Evolutionary conservation across 169 alveolate genomes (phyloP).

Genomic region (Plasmodium vivax): DNA sequence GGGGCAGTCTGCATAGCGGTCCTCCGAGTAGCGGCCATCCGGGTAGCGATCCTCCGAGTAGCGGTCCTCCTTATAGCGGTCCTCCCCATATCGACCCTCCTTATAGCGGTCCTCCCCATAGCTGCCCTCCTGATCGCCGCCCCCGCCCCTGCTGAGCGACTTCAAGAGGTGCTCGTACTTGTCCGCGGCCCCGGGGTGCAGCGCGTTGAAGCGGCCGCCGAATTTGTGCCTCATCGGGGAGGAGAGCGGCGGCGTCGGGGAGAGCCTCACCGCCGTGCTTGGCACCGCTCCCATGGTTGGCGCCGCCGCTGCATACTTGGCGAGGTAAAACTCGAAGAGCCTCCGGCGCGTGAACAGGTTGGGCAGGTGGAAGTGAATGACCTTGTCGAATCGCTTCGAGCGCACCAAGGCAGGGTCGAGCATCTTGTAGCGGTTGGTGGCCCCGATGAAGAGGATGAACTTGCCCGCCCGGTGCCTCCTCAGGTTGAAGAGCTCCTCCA

Average conservation of each 20-base stretch:
- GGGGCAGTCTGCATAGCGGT: not conserved
- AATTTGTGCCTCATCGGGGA: not conserved
- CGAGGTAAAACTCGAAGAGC: slow-evolving; percentile 30
- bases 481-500: slow-evolving; percentile 49
- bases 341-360: slow-evolving; percentile 34
- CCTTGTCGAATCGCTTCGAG: slow-evolving; percentile 65
- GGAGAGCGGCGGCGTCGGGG: not conserved
- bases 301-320: not conserved
- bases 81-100: not conserved
- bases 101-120: not conserved
- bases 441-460: slow-evolving; percentile 58
- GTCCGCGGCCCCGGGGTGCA: not conserved
- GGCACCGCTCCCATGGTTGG: not conserved
- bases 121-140: not conserved
- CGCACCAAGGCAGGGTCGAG: slow-evolving; percentile 54
- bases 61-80: too few species aligned
- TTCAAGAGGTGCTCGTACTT: not conserved
- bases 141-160: not conserved
- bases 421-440: slow-evolving; percentile 45
- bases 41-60: not conserved
- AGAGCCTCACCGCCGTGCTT: not conserved
- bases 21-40: too few species aligned
- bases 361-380: slow-evolving; percentile 33
- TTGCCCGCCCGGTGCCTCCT: slow-evolving; percentile 10
- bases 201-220: not conserved